Evolutionary conservation across 1,139 yeast genomes (phyloP), one percentile per base, ranked within the genome.

Genomic region (Yamadazyma taylorii): DNA sequence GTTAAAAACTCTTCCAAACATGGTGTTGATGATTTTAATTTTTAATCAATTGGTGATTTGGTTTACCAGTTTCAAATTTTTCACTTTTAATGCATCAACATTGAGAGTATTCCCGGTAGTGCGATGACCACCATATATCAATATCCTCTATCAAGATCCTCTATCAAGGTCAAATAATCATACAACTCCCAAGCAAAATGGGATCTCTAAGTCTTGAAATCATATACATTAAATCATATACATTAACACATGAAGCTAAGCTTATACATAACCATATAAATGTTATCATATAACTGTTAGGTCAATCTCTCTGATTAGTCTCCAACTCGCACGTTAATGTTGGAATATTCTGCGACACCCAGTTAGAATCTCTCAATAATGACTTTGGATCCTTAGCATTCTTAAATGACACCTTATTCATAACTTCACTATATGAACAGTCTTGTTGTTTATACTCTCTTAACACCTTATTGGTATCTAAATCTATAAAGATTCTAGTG

Each of bases 381-480:
- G 81, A 79, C 46, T 92, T 83, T 17, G 90, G 92, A 56, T 90
- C 97, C 34, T 65, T 70, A 1, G 70, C 55, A 28, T 66, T 67
- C 32, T 61, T 58, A 23, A 71, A 55, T 6, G 67, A 58, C 23
- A 63, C 61, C 38, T 58, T 62, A 27, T 60, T 60, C 42, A 72
- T 58, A n/a, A 89, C 72, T 19, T 69, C 73, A 12, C 69, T 72
- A 61, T 87, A 89, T 3, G 72, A 66, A 28, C 73, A 79, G 57
- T 90, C 95, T 54, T 81, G 87, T 46, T 73, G 78, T 55, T 82
- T 83, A 60, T 81, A 82, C 61, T 92, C 97, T 45, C 96, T 66
- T 21, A 90, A 66, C 1, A 92, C 75, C 43, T 66, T 49, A 48
- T 78, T 73, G 3, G 80, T 74, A 27, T 73, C 79, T 51, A 92